Evolutionary conservation across 1,284 basidiomycete genomes (phyloP).

Genomic region (Laetiporus sulphureus): DNA sequence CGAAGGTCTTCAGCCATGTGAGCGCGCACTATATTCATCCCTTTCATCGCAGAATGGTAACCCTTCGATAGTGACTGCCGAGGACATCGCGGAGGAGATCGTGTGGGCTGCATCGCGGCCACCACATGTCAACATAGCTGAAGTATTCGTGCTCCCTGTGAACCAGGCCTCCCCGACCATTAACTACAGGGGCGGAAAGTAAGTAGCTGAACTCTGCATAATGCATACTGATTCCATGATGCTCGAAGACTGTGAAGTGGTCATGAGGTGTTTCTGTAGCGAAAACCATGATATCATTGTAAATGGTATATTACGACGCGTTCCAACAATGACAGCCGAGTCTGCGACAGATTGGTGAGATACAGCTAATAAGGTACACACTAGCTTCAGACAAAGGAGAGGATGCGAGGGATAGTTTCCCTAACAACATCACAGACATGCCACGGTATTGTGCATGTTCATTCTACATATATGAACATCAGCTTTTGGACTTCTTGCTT

Average conservation of each 20-base stretch:
- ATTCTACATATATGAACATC: constrained; percentile 6
- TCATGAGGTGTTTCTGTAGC: constrained; percentile 1
- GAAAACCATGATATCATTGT: too few relatives aligned
- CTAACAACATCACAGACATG: too few relatives aligned
- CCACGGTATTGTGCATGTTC: too few relatives aligned
- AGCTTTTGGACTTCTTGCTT: constrained; percentile 34
- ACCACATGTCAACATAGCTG: constrained; percentile 81
- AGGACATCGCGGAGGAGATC: constrained; percentile 95
- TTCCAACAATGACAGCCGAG: not conserved
- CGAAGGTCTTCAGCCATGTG: constrained; percentile 74
- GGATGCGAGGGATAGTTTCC: too few relatives aligned
- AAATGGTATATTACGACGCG: too few relatives aligned
- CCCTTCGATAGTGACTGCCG: constrained; percentile 50
- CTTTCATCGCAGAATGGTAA: not conserved
- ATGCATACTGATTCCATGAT: constrained; percentile 1
- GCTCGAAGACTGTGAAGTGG: constrained; percentile 4
- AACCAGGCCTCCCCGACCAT: constrained; percentile 75
- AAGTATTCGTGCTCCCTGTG: constrained; percentile 72
- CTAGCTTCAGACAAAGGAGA: too few relatives aligned
- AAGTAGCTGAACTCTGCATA: constrained; percentile 9
- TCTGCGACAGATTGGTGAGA: not conserved
- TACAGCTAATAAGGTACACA: too few relatives aligned
- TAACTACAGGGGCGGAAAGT: constrained; percentile 42
- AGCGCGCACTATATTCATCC: constrained; percentile 5
- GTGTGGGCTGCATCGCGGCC: constrained; percentile 91